These are phyloP conservation scores for Leonotis leonurus DNA, from an alignment of 257 asterid genomes.

Conservation along the genomic window DNA sequence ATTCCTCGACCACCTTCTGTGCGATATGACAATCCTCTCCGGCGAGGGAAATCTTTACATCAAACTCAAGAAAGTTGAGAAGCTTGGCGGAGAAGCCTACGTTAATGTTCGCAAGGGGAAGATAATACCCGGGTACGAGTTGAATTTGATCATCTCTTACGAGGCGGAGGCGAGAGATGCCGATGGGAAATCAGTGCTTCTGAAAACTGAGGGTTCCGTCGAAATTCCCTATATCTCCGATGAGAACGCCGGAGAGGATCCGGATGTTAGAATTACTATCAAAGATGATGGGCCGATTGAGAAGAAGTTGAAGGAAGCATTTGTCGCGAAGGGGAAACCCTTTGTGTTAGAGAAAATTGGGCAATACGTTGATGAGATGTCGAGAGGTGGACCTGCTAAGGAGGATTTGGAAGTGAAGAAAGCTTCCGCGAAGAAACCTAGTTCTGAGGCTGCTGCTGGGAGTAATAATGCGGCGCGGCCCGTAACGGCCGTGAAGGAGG, in stretches of 20 bases:
- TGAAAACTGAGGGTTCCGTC: constrained; percentile 58
- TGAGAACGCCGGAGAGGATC: constrained; percentile 95
- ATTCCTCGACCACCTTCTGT: constrained; percentile 50
- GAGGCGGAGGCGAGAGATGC: constrained; percentile 70
- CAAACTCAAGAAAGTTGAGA: constrained; percentile 42
- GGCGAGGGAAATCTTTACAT: constrained; percentile 64
- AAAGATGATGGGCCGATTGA: constrained; percentile 82
- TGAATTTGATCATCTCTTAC: constrained; percentile 55
- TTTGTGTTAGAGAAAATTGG: constrained; percentile 69
- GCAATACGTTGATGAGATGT: constrained; percentile 58
- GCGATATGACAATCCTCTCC: constrained; percentile 40
- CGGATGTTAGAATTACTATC: constrained; percentile 47
- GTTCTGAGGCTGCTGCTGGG: constrained; percentile 19
- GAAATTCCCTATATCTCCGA: constrained; percentile 84
- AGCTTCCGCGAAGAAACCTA: constrained; percentile 28
- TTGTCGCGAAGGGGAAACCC: constrained; percentile 57
- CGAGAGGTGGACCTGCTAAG: constrained; percentile 82
- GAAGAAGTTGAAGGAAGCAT: constrained; percentile 67
- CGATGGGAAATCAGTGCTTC: constrained; percentile 33
- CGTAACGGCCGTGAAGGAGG: constrained; percentile 23
- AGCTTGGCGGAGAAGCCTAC: constrained; percentile 82
- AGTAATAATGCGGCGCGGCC: background rate
- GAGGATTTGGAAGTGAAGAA: constrained; percentile 79
- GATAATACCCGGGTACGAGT: constrained; percentile 81
- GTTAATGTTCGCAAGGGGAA: constrained; percentile 91